These are phyloP conservation scores for Aspergillus sp. DNA, from an alignment of 2,329 filamentous ascomycete genomes.

Conservation along the genomic window DNA sequence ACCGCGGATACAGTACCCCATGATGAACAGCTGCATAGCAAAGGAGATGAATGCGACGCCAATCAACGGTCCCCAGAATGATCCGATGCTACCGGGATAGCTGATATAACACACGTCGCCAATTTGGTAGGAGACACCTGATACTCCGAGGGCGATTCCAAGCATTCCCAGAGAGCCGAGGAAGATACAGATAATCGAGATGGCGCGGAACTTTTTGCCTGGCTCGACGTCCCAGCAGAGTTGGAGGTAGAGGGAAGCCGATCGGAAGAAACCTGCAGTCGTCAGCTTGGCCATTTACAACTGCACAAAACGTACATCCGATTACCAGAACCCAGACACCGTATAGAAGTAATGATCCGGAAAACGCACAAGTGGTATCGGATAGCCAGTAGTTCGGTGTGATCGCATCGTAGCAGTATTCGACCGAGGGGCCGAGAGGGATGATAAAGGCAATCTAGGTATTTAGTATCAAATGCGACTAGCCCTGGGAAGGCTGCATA, in stretches of 20 bases:
- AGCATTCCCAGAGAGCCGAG: slow-evolving; percentile 11
- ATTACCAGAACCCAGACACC: slow-evolving; percentile 15
- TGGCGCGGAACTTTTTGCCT: background rate
- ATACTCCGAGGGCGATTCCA: slow-evolving; percentile 9
- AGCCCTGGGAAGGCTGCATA: background rate
- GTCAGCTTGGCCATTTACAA: background rate
- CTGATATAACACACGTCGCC: slow-evolving; percentile 13
- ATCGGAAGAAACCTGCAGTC: slow-evolving; percentile 11
- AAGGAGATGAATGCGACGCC: slow-evolving; percentile 7
- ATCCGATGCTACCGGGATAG: slow-evolving; percentile 2
- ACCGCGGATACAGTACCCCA: slow-evolving; percentile 9
- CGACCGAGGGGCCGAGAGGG: slow-evolving; percentile 2
- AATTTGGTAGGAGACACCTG: slow-evolving; percentile 17
- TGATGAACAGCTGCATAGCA: slow-evolving; percentile 1
- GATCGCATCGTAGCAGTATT: slow-evolving; percentile 12
- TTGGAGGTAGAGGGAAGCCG: slow-evolving; percentile 13
- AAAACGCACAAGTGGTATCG: slow-evolving; percentile 9
- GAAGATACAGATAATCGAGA: slow-evolving; percentile 10
- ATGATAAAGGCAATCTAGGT: slow-evolving; percentile 12
- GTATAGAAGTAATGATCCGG: slow-evolving; percentile 9
- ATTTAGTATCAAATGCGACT: background rate
- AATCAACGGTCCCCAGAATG: slow-evolving; percentile 15
- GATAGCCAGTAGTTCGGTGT: slow-evolving; percentile 17
- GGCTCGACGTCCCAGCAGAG: slow-evolving; percentile 16
- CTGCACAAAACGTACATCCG: slow-evolving; percentile 1